Conservation (phyloP, 2,329 filamentous ascomycete species). For the Zasmidium cellare region DNA sequence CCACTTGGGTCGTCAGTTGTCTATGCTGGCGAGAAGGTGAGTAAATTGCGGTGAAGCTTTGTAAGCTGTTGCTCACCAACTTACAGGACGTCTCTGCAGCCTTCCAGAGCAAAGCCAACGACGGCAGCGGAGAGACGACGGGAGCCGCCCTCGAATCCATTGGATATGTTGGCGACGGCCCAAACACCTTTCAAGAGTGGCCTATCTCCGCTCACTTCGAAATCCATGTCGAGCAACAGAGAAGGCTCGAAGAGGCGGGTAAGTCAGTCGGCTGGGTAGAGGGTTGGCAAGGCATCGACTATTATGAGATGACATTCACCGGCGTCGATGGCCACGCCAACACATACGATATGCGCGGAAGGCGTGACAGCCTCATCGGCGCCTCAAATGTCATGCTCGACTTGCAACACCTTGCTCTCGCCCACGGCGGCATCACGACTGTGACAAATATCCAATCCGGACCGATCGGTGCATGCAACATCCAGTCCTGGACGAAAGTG, state of each 20-base stretch:
- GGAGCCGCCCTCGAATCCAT: constrained; percentile 33
- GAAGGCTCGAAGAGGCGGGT: constrained; percentile 17
- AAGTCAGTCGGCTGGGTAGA: constrained; percentile 25
- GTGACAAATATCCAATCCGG: constrained; percentile 28
- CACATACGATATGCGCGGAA: constrained; percentile 29
- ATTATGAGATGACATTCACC: constrained; percentile 8
- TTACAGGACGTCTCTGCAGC: constrained; percentile 26
- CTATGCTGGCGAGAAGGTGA: constrained; percentile 22
- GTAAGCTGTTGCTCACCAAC: neutral
- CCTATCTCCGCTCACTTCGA: constrained; percentile 30
- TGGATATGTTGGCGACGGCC: constrained; percentile 34
- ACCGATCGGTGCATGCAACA: constrained; percentile 28
- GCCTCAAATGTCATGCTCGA: constrained; percentile 25
- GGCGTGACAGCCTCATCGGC: constrained; percentile 28
- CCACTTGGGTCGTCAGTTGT: constrained; percentile 21
- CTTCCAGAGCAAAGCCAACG: constrained; percentile 23
- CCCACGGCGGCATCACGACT: constrained; percentile 26
- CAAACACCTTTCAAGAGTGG: constrained; percentile 20
- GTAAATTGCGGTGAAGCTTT: neutral
- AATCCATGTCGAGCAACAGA: constrained; percentile 28
- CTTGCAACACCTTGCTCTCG: constrained; percentile 23
- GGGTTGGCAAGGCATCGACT: constrained; percentile 28
- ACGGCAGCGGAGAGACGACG: constrained; percentile 23
- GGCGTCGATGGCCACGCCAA: constrained; percentile 32
- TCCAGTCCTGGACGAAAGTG: constrained; percentile 27